Conservation (phyloP, 768 basidiomycete genomes). For the Lenzites betulinus region DNA sequence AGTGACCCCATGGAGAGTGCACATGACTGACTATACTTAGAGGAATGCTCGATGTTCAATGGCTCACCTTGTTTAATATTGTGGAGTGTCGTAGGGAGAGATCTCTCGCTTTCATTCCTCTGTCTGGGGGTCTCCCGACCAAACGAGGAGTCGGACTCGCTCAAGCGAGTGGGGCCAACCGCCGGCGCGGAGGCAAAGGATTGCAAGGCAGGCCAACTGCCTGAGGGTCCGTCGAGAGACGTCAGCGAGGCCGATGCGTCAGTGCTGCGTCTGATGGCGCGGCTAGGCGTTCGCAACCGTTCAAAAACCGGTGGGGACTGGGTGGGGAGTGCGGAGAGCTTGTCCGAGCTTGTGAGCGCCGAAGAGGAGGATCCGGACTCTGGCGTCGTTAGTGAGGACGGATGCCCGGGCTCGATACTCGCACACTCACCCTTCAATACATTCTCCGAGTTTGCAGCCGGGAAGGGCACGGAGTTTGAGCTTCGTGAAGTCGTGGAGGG, state of each 20-base stretch:
- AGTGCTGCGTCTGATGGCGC: constrained; percentile 35
- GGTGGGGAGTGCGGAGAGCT: constrained; percentile 42
- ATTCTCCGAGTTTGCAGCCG: constrained; percentile 4
- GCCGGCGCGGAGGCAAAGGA: constrained; percentile 14
- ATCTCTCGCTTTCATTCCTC: constrained; percentile 57
- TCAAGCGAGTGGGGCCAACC: constrained; percentile 22
- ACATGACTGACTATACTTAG: too few species aligned
- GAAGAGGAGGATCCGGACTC: constrained; percentile 33
- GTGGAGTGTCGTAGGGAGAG: constrained; percentile 39
- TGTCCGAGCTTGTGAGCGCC: constrained; percentile 46
- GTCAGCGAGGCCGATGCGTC: constrained; percentile 47
- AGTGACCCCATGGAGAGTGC: too few species aligned
- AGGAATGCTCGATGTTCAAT: neutral
- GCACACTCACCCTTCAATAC: constrained; percentile 7
- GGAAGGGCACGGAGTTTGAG: constrained; percentile 24
- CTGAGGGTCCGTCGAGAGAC: constrained; percentile 35
- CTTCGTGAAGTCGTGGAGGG: constrained; percentile 2
- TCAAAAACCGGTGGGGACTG: constrained; percentile 37
- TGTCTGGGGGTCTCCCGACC: constrained; percentile 50
- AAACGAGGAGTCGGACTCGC: constrained; percentile 39
- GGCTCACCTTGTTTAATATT: constrained; percentile 43
- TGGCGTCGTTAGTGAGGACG: neutral
- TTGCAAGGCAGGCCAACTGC: constrained; percentile 22
- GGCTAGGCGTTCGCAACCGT: constrained; percentile 36
- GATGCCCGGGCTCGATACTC: neutral